Base-by-base conservation (phyloP, 805 yeast species). In the Candida krabiensis region DNA sequence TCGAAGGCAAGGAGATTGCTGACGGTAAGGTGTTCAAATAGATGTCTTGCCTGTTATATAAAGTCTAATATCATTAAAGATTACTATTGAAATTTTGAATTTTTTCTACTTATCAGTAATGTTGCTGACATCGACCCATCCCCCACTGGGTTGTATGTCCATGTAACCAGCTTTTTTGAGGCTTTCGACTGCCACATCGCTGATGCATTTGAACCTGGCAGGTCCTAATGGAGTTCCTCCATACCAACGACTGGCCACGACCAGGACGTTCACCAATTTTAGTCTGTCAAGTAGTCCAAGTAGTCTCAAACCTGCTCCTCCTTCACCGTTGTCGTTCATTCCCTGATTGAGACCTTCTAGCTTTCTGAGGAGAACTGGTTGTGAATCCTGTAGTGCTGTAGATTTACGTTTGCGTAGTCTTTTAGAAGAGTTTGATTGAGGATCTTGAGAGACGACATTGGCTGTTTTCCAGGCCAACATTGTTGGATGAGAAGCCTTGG, bases 11-110 rank as follows among this genome's bases (percentile, higher is more conserved):
- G 65, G 96, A 86, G 74, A 85, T 91, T 58, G 96, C 84, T 52
- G 99, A 91, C 69, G 99, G 99, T 74, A 90, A 91, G 79, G 97
- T 91, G 55, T 83, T 89, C 75, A 91, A 91, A 80, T 90, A 83
- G 71, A 51, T 54, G 37, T 33, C 23, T 39, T 29, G 6, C 19
- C 19, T 31, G 24, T 18, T 39, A 15, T 8, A 30, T 11, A 12
- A 4, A 11, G 19, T 27, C 24, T 21, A 21, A 21, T 21, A 21
- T 21, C 9, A 21, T 21, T 21, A 21, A 21, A 21, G 24, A 7
- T 21, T 21, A 21, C 24, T 21, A 21, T 21, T 21, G 7, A 8
- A 21, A 8, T 21, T 21, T 11, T 21, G 12, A 9, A n/a, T n/a
- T n/a, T n/a, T n/a, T n/a, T n/a, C n/a, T n/a, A n/a, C n/a, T n/a